Evolutionary conservation across 164 flowering plant genomes (phyloP).

Genomic region (Litsea cubeba): DNA sequence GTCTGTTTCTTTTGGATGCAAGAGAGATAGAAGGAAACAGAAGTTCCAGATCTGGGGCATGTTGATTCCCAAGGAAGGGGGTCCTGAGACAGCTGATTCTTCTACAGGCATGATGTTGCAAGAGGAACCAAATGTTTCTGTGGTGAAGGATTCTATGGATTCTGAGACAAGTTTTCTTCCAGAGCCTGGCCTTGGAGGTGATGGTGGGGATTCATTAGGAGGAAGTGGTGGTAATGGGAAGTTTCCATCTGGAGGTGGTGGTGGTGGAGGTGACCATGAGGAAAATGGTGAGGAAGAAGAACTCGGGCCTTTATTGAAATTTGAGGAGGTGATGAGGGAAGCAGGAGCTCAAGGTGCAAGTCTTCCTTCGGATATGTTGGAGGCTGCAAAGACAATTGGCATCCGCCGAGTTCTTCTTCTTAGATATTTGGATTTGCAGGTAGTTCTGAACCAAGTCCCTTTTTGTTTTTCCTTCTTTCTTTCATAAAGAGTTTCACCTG

Average conservation of each 20-base stretch:
- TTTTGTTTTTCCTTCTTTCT: not conserved
- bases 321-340: conserved; percentile 60
- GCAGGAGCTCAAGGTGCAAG: conserved; percentile 43
- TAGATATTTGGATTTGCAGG: conserved; percentile 80
- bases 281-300: conserved; percentile 58
- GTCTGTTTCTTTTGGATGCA: not conserved
- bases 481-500: not conserved
- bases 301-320: conserved; percentile 65
- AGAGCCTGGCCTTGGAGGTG: conserved; percentile 16
- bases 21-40: conserved; percentile 4
- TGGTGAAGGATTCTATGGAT: not conserved
- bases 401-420: conserved; percentile 51
- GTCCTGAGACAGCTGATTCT: conserved; percentile 3
- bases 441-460: conserved; percentile 7
- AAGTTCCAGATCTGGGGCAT: conserved; percentile 7
- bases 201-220: conserved; percentile 16
- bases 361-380: conserved; percentile 71
- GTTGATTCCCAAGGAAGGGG: conserved; percentile 10
- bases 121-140: conserved; percentile 2
- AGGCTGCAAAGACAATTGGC: conserved; percentile 63
- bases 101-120: not conserved
- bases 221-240: conserved; percentile 45
- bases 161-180: conserved; percentile 1
- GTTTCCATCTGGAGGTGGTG: conserved; percentile 36
- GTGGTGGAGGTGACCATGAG: conserved; percentile 41